Base-by-base conservation (phyloP, 2,329 filamentous ascomycete species). In the Sodiomyces alkalinus region DNA sequence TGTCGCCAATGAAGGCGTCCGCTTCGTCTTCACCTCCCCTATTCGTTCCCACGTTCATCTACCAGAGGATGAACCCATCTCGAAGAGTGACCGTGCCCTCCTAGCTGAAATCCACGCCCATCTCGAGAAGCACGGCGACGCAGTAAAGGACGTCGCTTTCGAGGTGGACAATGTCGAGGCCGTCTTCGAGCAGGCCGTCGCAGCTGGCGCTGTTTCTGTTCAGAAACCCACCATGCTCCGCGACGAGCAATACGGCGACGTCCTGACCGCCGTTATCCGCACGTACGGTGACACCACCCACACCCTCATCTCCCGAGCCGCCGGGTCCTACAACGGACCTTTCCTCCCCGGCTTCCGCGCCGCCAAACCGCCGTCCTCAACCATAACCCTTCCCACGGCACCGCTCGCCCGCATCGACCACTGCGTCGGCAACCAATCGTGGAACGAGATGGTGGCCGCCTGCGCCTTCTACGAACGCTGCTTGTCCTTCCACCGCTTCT, bases 231-330 rank as follows among this genome's bases (percentile, higher is more conserved):
- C 50, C 17, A 56, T 53, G 5, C 38, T 56, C 20, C 51, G 51
- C 27, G 74, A 80, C 46, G 60, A 74, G 34, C 52, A 74, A 34
- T 48, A 67, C 41, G 82, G 82, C 18, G 60, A 65, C 30, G 71
- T 92, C 28, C 67, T 68, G 32, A 70, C 74, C 14, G 87, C 85
- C 20, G 78, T 80, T 7, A 87, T 96, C 48, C 69, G 72, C 53
- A 94, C 87, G 5, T 96, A 94, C 48, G 87, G 87, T 40, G 82
- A 96, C 56, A 94, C 87, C 9, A 93, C 83, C 1, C 87, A 96
- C 56, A 93, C 87, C 0, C 69, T 96, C 32, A 74, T 96, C 51
- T 74, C 80, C 41, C 74, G 82, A 24, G 51, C 53, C 26, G 21
- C 26, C 23, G 27, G 27, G n/a, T 51, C 58, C 22, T 94, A 93